These are phyloP conservation scores for Chrysoporthe cubensis DNA, from an alignment of 2,329 filamentous ascomycete species.

Conservation along the genomic window DNA sequence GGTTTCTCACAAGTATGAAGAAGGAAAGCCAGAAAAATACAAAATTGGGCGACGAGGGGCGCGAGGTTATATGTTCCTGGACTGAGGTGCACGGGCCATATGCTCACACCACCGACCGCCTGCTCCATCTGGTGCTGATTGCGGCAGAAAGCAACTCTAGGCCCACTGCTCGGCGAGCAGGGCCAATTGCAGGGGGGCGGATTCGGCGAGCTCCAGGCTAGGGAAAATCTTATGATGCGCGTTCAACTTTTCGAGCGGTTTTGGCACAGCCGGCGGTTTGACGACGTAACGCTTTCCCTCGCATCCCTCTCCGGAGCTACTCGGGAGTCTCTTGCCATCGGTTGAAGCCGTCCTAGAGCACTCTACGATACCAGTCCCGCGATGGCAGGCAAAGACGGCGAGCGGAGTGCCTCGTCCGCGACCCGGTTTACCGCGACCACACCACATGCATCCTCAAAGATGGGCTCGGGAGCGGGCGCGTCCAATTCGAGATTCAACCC, in stretches of 20 bases:
- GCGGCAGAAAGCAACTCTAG: slow-evolving; percentile 5
- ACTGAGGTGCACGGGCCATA: background rate
- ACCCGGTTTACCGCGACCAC: slow-evolving; percentile 76
- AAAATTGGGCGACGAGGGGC: background rate
- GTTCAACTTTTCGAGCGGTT: slow-evolving; percentile 17
- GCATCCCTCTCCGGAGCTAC: background rate
- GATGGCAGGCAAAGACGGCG: slow-evolving; percentile 27
- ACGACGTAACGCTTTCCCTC: background rate
- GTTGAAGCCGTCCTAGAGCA: background rate
- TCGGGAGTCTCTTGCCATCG: background rate
- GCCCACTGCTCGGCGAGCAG: background rate
- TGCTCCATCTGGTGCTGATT: background rate
- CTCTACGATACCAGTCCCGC: background rate
- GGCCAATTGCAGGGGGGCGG: slow-evolving; percentile 12
- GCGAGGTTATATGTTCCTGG: slow-evolving; percentile 3
- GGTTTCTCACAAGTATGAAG: slow-evolving; percentile 11
- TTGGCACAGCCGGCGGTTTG: background rate
- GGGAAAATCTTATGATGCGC: slow-evolving; percentile 24
- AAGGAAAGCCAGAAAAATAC: background rate
- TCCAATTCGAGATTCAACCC: slow-evolving; percentile 28
- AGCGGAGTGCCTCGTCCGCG: slow-evolving; percentile 74
- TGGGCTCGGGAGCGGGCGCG: slow-evolving; percentile 41
- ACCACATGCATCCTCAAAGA: slow-evolving; percentile 71
- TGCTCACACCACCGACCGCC: slow-evolving; percentile 10
- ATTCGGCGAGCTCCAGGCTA: slow-evolving; percentile 17